A percentile compares a stretch with the other conserved stretches of the same genome.
phyloP scores from a whole-genome alignment of 148 eudicot genomes.

The Polygonum maritimum region DNA sequence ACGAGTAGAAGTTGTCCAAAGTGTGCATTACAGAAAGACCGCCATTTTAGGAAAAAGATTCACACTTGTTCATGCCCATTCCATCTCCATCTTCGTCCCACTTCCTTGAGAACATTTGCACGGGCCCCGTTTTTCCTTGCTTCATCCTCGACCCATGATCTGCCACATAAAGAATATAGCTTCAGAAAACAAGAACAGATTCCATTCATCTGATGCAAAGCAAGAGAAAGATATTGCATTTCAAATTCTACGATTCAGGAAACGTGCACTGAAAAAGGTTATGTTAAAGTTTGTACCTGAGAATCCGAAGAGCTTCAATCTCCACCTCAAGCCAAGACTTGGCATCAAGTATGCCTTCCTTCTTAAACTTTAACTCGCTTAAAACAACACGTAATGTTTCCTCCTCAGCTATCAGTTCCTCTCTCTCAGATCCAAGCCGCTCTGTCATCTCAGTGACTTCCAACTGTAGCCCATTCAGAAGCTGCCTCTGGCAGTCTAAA shows the following conservation, averaged over 20 bases:
- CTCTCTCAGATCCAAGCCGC: slow-evolving; percentile 51
- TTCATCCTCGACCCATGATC: slow-evolving; percentile 97
- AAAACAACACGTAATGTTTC: slow-evolving; percentile 20
- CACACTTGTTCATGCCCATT: slow-evolving; percentile 22
- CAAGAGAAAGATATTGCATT: neutral
- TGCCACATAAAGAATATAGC: slow-evolving; percentile 21
- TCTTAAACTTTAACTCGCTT: slow-evolving; percentile 36
- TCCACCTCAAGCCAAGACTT: slow-evolving; percentile 83
- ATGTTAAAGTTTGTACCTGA: slow-evolving; percentile 40
- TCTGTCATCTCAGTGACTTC: slow-evolving; percentile 67
- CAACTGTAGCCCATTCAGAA: slow-evolving; percentile 47
- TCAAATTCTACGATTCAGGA: neutral
- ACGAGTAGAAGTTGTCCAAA: neutral
- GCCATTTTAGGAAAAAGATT: neutral
- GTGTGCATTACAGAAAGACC: neutral
- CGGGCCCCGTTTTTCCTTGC: slow-evolving; percentile 77
- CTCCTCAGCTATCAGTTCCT: slow-evolving; percentile 38
- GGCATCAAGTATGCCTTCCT: slow-evolving; percentile 54
- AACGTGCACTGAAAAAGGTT: neutral
- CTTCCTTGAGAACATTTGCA: slow-evolving; percentile 77
- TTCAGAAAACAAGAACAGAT: slow-evolving; percentile 6
- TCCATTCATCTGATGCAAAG: neutral
- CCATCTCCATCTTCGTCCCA: slow-evolving; percentile 75
- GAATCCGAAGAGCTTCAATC: slow-evolving; percentile 77
- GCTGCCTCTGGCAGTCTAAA: slow-evolving; percentile 81